Evolutionary conservation across 2,329 filamentous ascomycete species (phyloP), one percentile per base, ranked within the genome.

Genomic region (Plenodomus lindquistii): DNA sequence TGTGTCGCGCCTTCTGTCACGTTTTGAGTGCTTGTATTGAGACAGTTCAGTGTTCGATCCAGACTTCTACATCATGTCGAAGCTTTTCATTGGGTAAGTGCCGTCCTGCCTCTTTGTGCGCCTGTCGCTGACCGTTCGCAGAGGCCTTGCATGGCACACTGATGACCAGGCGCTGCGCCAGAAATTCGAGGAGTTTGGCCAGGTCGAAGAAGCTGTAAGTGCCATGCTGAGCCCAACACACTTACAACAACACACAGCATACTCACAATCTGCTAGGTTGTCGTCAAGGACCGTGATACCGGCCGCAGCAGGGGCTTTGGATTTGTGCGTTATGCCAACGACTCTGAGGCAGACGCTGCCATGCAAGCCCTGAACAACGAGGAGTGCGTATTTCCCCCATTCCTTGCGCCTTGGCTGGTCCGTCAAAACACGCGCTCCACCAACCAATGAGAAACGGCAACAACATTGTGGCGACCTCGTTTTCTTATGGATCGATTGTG

Each of bases 131-230:
- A 65, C 49, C 10, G 16, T 19, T n/a, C 11, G 35, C 69, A 96
- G 93, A 71, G 94, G 94, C 82, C 91, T 99, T 63, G 91, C 94
- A 69, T 99, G 94, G 94, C 92, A 97, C 79, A 99, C 94, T 58
- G 91, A 95, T 75, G 93, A 97, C 77, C 77, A 78, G 37, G 91
- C 89, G 62, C 81, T 99, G 60, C 88, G 89, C 69, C 79, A 87
- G 71, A 96, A 96, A 76, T 99, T 99, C 74, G 87, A 93, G 74
- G 87, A 94, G 74, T 97, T 90, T 70, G 93, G 93, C 52, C 79
- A 81, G 36, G 88, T 99, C 61, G 91, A 97, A 73, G 93, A 99
- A 85, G 94, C 94, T 66, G 94, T 97, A 84, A 76, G 91, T 88
- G 40, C 39, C 38, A 38, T 19, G 9, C n/a, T 20, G 27, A 7